Percentiles rank a stretch among this genome's conserved stretches.
phyloP scores from a whole-genome alignment of 2,329 filamentous ascomycete genomes.

The Malbranchea cinnamomea region DNA sequence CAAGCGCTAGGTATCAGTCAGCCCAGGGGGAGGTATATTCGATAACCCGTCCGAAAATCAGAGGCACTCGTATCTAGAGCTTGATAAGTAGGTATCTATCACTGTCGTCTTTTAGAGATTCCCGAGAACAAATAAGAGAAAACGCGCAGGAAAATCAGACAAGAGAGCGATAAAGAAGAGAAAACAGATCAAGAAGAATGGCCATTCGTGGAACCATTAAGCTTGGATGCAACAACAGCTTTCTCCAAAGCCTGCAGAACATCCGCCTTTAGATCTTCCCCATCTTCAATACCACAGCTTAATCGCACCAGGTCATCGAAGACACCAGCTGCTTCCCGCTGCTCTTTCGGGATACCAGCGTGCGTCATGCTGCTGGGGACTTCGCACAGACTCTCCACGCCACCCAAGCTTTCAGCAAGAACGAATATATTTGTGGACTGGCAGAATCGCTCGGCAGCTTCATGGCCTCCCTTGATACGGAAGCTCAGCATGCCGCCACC shows the following conservation, averaged over 20 bases:
- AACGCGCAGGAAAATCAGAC: neutral
- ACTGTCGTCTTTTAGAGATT: no score
- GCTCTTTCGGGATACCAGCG: slow-evolving; percentile 77
- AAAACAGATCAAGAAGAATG: neutral
- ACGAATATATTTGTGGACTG: slow-evolving; percentile 80
- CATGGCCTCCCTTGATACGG: slow-evolving; percentile 74
- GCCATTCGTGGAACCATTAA: slow-evolving; percentile 21
- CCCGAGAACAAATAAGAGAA: no score
- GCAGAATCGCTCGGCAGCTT: slow-evolving; percentile 84
- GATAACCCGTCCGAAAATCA: no score
- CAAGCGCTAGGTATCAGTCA: no score
- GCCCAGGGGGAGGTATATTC: no score
- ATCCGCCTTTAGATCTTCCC: slow-evolving; percentile 67
- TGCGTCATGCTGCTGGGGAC: slow-evolving; percentile 95
- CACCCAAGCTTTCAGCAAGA: slow-evolving; percentile 80
- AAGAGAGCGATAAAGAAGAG: neutral
- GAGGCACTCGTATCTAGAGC: neutral
- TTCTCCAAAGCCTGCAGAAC: slow-evolving; percentile 68
- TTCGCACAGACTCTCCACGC: slow-evolving; percentile 83
- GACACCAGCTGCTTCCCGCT: slow-evolving; percentile 83
- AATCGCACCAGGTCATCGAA: slow-evolving; percentile 88
- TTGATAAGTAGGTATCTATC: neutral
- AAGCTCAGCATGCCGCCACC: slow-evolving; percentile 97
- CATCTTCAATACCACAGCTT: slow-evolving; percentile 89
- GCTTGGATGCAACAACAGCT: slow-evolving; percentile 44